A percentile compares a stretch with the other conserved stretches of the same genome.
phyloP scores from a whole-genome alignment of 495 filamentous ascomycete species.

The Hypoxylon fuscum region DNA sequence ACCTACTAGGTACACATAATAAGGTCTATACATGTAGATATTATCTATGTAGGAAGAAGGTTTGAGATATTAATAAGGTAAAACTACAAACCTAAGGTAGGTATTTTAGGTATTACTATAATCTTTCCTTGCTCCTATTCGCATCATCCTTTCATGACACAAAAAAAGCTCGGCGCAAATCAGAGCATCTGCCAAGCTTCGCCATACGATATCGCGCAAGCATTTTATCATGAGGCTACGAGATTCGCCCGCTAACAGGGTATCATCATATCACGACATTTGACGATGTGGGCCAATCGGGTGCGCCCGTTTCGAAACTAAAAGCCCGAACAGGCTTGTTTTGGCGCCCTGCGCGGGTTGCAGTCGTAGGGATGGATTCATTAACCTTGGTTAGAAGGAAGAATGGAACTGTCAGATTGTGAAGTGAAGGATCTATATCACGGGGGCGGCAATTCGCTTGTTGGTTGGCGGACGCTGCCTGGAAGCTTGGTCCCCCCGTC shows the following conservation, averaged over 20 bases:
- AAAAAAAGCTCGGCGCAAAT: slow-evolving; percentile 1
- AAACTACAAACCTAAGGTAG: too few relatives aligned
- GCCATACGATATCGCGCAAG: slow-evolving; percentile 28
- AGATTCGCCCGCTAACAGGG: slow-evolving; percentile 30
- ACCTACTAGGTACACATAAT: too few relatives aligned
- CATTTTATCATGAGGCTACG: slow-evolving; percentile 16
- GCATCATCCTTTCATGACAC: neutral
- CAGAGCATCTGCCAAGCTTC: slow-evolving; percentile 20
- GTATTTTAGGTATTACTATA: too few relatives aligned
- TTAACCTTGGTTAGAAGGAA: slow-evolving; percentile 11
- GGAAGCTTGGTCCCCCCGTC: neutral
- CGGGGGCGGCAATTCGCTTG: slow-evolving; percentile 34
- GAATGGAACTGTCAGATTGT: slow-evolving; percentile 33
- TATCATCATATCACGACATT: slow-evolving; percentile 37
- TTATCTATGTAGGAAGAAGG: too few relatives aligned
- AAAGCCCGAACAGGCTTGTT: slow-evolving; percentile 35
- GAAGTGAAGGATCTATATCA: slow-evolving; percentile 37
- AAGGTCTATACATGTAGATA: too few relatives aligned
- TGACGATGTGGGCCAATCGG: slow-evolving; percentile 34
- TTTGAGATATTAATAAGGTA: too few relatives aligned
- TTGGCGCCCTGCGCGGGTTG: slow-evolving; percentile 38
- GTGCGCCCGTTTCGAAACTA: slow-evolving; percentile 40
- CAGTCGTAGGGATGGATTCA: slow-evolving; percentile 39
- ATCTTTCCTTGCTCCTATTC: too few relatives aligned
- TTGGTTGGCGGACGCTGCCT: slow-evolving; percentile 19